Evolutionary conservation across 2,329 filamentous ascomycete genomes (phyloP).

Genomic region (Chaetothyriales sp.): DNA sequence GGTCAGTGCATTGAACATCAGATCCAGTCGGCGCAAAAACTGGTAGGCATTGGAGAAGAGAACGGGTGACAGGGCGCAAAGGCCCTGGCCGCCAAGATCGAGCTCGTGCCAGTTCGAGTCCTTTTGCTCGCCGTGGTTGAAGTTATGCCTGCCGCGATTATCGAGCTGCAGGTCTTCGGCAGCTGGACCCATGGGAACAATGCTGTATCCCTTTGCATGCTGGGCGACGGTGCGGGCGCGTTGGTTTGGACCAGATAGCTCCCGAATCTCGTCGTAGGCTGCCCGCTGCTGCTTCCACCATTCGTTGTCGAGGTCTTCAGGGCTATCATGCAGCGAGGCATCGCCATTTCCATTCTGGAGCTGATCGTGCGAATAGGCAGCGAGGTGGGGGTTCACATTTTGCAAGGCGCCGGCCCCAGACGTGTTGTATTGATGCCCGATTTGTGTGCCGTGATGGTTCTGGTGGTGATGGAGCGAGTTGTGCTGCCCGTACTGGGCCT

Average conservation of each 20-base stretch:
- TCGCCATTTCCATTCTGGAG: constrained; percentile 47
- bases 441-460: constrained; percentile 25
- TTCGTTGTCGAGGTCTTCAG: constrained; percentile 46
- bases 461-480: constrained; percentile 27
- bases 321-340: constrained; percentile 39
- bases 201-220: constrained; percentile 33
- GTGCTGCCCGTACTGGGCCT: constrained; percentile 32
- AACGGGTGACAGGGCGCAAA: constrained; percentile 64
- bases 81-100: constrained; percentile 89
- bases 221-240: constrained; percentile 43
- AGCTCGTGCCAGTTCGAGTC: constrained; percentile 82
- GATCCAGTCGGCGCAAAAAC: constrained; percentile 82
- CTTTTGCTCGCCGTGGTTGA: constrained; percentile 36
- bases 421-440: constrained; percentile 38
- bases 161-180: constrained; percentile 38
- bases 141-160: constrained; percentile 42
- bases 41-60: constrained; percentile 63
- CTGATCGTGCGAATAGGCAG: constrained; percentile 33
- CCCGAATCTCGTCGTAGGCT: constrained; percentile 57
- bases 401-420: constrained; percentile 31
- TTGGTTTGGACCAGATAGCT: constrained; percentile 58
- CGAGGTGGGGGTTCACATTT: constrained; percentile 43
- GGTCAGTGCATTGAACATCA: constrained; percentile 82
- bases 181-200: constrained; percentile 34
- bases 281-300: constrained; percentile 85